These are phyloP conservation scores for Leccinum imitatum DNA, from an alignment of 768 basidiomycete species.

Conservation along the genomic window DNA sequence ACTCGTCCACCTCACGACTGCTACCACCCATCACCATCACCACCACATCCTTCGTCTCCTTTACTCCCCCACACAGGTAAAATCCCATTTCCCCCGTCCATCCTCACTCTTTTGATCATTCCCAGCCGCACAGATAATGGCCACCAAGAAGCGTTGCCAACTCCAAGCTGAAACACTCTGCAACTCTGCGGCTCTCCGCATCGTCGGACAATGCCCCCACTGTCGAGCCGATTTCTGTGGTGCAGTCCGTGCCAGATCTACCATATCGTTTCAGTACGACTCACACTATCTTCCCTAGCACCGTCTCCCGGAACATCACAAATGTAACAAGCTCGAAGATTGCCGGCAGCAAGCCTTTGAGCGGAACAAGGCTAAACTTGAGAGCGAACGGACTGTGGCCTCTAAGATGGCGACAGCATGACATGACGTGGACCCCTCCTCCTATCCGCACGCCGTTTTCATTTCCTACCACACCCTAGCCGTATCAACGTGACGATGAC, in stretches of 20 bases:
- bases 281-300: slow-evolving; percentile 49
- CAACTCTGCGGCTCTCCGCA: slow-evolving; percentile 75
- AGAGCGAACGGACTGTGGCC: slow-evolving; percentile 84
- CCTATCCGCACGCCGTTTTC: slow-evolving; percentile 7
- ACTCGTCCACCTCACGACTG: neutral
- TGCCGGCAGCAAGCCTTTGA: slow-evolving; percentile 88
- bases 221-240: slow-evolving; percentile 79
- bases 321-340: slow-evolving; percentile 78
- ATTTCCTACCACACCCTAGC: slow-evolving; percentile 10
- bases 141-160: slow-evolving; percentile 87
- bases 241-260: slow-evolving; percentile 47
- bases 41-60: neutral
- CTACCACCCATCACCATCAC: neutral
- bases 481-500: slow-evolving; percentile 22
- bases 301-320: slow-evolving; percentile 86
- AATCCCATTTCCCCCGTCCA: neutral
- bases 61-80: neutral
- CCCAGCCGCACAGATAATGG: slow-evolving; percentile 46
- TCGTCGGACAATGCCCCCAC: slow-evolving; percentile 83
- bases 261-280: slow-evolving; percentile 1
- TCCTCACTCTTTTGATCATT: neutral
- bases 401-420: slow-evolving; percentile 83
- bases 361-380: slow-evolving; percentile 82
- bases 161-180: slow-evolving; percentile 54
- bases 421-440: slow-evolving; percentile 19